phyloP scores from a whole-genome alignment of 208 protist genomes.

The Crithidia fasciculata region DNA sequence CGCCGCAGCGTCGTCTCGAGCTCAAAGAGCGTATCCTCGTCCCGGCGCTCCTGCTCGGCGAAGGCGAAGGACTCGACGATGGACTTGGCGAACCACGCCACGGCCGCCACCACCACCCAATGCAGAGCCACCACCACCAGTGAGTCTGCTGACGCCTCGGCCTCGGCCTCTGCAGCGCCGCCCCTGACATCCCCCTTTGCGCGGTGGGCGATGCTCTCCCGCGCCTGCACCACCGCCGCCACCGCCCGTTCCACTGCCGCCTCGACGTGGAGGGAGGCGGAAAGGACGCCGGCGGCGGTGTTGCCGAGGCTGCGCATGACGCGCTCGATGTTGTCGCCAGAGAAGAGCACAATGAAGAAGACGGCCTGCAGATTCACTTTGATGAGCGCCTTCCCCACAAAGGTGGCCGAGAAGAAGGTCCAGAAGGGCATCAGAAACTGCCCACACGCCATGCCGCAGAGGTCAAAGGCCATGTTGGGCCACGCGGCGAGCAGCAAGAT shows the following conservation, averaged over 20 bases:
- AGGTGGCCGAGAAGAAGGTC: constrained; percentile 96
- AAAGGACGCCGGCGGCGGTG: constrained; percentile 26
- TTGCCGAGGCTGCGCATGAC: constrained; percentile 43
- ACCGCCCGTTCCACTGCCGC: constrained; percentile 46
- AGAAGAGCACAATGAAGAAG: constrained; percentile 91
- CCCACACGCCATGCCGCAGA: constrained; percentile 96
- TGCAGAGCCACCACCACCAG: constrained; percentile 55
- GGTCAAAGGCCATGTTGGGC: constrained; percentile 97
- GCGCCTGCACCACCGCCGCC: constrained; percentile 53
- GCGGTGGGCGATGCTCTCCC: constrained; percentile 71
- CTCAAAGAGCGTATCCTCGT: constrained; percentile 40
- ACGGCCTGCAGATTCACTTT: constrained; percentile 91
- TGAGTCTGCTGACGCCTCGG: constrained; percentile 32
- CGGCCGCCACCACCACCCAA: constrained; percentile 62
- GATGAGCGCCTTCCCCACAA: constrained; percentile 96
- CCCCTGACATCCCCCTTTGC: constrained; percentile 35
- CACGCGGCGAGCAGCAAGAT: constrained; percentile 94
- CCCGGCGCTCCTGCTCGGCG: constrained; percentile 61
- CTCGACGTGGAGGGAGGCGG: constrained; percentile 38
- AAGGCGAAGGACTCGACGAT: constrained; percentile 87
- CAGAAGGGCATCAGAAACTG: constrained; percentile 96
- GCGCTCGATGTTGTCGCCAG: constrained; percentile 79
- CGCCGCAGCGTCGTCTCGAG: constrained; percentile 26
- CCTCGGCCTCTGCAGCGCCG: constrained; percentile 4
- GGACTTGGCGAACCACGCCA: constrained; percentile 86